These are phyloP conservation scores for Erigeron canadensis DNA, from an alignment of 129 eudicot genomes.

Conservation along the genomic window DNA sequence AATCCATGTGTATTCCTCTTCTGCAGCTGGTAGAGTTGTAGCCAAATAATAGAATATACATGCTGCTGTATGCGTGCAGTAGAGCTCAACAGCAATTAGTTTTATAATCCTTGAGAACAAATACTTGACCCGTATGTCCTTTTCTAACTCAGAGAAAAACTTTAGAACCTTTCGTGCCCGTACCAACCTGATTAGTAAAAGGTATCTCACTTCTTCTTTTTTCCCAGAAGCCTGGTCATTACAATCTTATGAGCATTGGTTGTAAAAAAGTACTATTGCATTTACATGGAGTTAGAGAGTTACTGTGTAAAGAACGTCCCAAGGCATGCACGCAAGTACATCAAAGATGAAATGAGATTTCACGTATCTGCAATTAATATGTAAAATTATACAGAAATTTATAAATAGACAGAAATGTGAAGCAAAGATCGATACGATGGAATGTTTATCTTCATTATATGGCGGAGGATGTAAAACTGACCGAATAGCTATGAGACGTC, in stretches of 20 bases:
- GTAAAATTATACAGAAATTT: not conserved
- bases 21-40: conserved; percentile 63
- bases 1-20: conserved; percentile 94
- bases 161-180: conserved; percentile 63
- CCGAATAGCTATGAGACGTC: conserved; percentile 72
- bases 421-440: not conserved
- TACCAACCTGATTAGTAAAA: conserved; percentile 67
- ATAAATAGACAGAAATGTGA: not conserved
- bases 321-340: conserved; percentile 78
- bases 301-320: conserved; percentile 83
- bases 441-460: not conserved
- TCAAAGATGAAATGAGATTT: conserved; percentile 71
- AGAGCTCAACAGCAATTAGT: conserved; percentile 76
- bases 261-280: not conserved
- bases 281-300: not conserved
- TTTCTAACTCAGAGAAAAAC: conserved; percentile 69
- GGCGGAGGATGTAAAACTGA: conserved; percentile 24
- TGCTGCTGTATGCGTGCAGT: conserved; percentile 98
- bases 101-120: conserved; percentile 77
- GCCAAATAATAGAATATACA: conserved; percentile 94
- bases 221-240: conserved; percentile 54
- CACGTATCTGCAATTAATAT: conserved; percentile 56
- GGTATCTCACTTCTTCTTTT: conserved; percentile 76
- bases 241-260: not conserved
- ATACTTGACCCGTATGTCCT: conserved; percentile 84